Evolutionary conservation across 306 rosid genomes (phyloP).

Genomic region (Quercus berberidifolia): DNA sequence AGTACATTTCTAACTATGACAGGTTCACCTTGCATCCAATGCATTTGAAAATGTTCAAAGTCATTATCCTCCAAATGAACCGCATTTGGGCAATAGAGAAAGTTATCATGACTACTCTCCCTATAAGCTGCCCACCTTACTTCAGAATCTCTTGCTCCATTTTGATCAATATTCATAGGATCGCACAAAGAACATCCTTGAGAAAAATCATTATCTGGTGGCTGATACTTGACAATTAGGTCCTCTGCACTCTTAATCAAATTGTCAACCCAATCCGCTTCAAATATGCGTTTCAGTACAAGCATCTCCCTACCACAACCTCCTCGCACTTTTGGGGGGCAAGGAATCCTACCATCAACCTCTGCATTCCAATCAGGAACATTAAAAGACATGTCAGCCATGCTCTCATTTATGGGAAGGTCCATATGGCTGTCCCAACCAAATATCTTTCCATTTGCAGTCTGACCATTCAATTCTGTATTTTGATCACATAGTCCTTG

Average conservation of each 20-base stretch:
- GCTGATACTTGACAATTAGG: constrained; percentile 40
- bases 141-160: constrained; percentile 23
- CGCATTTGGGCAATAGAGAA: constrained; percentile 55
- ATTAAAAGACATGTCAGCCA: constrained; percentile 10
- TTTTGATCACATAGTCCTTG: constrained; percentile 17
- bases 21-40: constrained; percentile 66
- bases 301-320: constrained; percentile 52
- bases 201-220: constrained; percentile 38
- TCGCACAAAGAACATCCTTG: constrained; percentile 38
- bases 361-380: constrained; percentile 44
- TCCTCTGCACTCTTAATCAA: constrained; percentile 36
- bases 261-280: constrained; percentile 51
- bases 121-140: constrained; percentile 53
- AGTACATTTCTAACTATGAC: constrained; percentile 46
- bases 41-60: constrained; percentile 55
- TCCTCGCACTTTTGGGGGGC: constrained; percentile 54
- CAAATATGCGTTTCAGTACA: constrained; percentile 40
- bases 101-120: constrained; percentile 42
- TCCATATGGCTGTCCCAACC: constrained; percentile 30
- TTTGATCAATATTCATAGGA: constrained; percentile 19
- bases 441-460: constrained; percentile 20
- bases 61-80: constrained; percentile 29
- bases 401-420: constrained; percentile 18
- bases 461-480: constrained; percentile 9
- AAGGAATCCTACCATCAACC: constrained; percentile 44